phyloP scores from a whole-genome alignment of 129 eudicot species.

The Pulicaria dysenterica region DNA sequence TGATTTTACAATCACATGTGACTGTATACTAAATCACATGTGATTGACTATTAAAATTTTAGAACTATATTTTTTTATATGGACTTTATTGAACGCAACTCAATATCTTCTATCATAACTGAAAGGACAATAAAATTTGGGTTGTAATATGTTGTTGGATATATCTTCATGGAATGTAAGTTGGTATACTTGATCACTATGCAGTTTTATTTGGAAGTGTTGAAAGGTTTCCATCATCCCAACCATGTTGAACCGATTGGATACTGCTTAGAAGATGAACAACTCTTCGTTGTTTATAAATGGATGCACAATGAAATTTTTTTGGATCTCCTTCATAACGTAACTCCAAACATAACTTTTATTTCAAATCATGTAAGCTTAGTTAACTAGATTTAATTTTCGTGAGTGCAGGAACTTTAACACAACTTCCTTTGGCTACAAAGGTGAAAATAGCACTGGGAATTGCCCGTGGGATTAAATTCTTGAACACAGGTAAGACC shows the following conservation, averaged over 20 bases:
- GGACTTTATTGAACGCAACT: no score
- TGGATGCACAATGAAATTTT: background rate
- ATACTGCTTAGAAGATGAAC: background rate
- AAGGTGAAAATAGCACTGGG: conserved; percentile 24
- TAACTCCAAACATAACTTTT: background rate
- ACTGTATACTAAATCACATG: no score
- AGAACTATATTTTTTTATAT: no score
- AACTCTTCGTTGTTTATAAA: background rate
- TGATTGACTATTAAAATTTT: no score
- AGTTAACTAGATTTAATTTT: background rate
- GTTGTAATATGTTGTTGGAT: no score
- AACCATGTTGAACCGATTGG: conserved; percentile 21
- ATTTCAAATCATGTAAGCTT: background rate
- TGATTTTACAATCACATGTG: no score
- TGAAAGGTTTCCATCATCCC: conserved; percentile 3
- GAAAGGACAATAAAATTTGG: no score
- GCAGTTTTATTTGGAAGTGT: background rate
- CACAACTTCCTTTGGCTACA: conserved; percentile 8
- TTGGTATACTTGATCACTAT: conserved; percentile 9
- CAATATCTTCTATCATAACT: no score
- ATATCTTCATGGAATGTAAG: background rate
- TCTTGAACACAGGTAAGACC: background rate
- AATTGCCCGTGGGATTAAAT: conserved; percentile 25
- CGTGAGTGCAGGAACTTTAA: background rate
- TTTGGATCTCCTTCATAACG: background rate